A percentile compares a stretch with the other conserved stretches of the same genome.
Evolutionary conservation across 225 moss, liverwort and hornwort species (phyloP).

Genomic region (Anthoceros angustus): DNA sequence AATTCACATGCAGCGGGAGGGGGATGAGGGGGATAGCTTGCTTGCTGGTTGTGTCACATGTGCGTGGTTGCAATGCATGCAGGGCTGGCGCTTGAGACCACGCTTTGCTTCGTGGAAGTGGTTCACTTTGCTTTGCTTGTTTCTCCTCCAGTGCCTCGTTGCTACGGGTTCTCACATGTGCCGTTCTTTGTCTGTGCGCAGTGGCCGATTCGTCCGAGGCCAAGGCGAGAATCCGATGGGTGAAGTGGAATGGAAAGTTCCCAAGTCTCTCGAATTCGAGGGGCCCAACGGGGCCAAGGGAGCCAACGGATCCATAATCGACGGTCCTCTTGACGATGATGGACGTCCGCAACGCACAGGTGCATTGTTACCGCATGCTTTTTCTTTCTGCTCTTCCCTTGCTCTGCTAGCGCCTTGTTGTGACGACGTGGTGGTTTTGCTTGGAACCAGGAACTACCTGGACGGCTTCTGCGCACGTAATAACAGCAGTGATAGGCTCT

Average conservation of each 20-base stretch:
- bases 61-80: too few relatives aligned
- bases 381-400: neutral
- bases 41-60: too few relatives aligned
- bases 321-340: neutral
- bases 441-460: slow-evolving; percentile 26
- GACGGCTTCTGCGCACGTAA: slow-evolving; percentile 64
- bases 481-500: slow-evolving; percentile 83
- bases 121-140: too few relatives aligned
- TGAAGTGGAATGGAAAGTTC: neutral
- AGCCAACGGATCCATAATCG: neutral
- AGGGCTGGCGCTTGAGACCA: too few relatives aligned
- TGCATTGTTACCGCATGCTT: neutral
- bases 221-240: too few relatives aligned
- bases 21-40: too few relatives aligned
- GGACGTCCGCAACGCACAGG: neutral
- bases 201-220: too few relatives aligned
- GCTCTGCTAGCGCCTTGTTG: neutral
- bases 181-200: too few relatives aligned
- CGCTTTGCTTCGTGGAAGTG: too few relatives aligned
- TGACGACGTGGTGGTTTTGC: neutral
- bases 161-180: too few relatives aligned
- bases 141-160: too few relatives aligned
- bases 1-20: too few relatives aligned
- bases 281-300: neutral
- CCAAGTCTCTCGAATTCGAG: neutral